Base-by-base conservation (phyloP, 345 rosid species). In the Odontarrhena argentea region DNA sequence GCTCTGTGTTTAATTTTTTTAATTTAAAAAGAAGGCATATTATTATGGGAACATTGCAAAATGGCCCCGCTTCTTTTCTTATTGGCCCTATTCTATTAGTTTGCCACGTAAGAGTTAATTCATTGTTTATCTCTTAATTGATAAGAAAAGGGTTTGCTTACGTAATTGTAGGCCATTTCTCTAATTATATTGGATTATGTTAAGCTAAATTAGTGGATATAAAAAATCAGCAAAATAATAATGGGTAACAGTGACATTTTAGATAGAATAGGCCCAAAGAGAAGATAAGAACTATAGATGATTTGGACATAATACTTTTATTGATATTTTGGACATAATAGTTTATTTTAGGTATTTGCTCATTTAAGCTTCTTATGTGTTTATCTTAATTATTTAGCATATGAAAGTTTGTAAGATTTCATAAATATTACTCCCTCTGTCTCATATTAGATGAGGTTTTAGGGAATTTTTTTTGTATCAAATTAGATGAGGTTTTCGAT, bases 81-180 rank as follows among this genome's bases (percentile, higher is more conserved):
- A 18, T 13, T 44, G 41, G 37, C 30, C 10, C 43, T 26, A 45
- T 54, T 54, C 36, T 9, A 32, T 50, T 60, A 60, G 5, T 43
- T 18, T 46, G n/a, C 40, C 40, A 69, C 53, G 54, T 51, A 5
- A 32, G 7, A 5, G 4, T 32, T 32, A 46, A 41, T 50, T 59
- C 25, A 30, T 36, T 43, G 4, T 15, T 22, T 26, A 38, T 38
- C 42, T 3, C 8, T 44, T 12, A 9, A 44, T n/a, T 44, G 13
- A 11, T 44, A 3, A 12, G 3, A 18, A 6, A 7, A 49, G 50
- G 26, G 43, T 36, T 59, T 59, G 71, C 61, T 73, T 73, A 73
- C 76, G 76, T 44, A 42, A 45, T 42, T 9, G 2, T 24, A 6
- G 46, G 32, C 59, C 34, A 49, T 72, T 72, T 65, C 6, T 22